phyloP scores from a whole-genome alignment of 305 asterid species.

The Rubia peregrina region DNA sequence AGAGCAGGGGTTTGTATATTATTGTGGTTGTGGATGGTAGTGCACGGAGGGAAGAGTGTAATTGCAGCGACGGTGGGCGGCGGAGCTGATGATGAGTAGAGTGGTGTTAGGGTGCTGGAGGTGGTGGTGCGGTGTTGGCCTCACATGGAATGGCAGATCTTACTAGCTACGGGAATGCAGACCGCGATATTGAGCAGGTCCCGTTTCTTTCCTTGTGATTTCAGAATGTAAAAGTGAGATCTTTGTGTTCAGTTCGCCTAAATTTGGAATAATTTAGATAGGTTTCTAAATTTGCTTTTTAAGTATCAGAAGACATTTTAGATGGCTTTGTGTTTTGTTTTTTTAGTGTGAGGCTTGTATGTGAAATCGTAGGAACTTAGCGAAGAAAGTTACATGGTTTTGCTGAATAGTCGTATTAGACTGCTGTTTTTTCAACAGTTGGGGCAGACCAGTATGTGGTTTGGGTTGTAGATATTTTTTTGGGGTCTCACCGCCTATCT shows the following conservation, averaged over 20 bases:
- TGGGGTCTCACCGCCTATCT: neutral
- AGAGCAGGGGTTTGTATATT: constrained; percentile 15
- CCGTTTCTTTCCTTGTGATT: neutral
- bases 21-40: constrained; percentile 50
- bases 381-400: neutral
- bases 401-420: neutral
- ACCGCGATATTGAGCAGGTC: constrained; percentile 91
- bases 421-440: neutral
- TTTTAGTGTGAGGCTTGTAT: constrained; percentile 1
- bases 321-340: neutral
- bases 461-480: neutral
- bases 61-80: constrained; percentile 36
- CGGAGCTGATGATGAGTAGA: constrained; percentile 71
- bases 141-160: constrained; percentile 99
- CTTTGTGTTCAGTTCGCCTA: neutral
- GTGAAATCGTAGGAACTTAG: neutral
- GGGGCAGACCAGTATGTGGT: neutral
- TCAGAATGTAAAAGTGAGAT: neutral
- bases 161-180: constrained; percentile 75
- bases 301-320: neutral
- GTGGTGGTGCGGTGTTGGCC: constrained; percentile 71
- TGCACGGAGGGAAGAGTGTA: constrained; percentile 41
- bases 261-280: neutral
- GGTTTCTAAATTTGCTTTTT: neutral
- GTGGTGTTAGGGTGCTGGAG: constrained; percentile 37